Evolutionary conservation across 306 rosid genomes (phyloP), one percentile per base, ranked within the genome.

Genomic region (Glycine soja): DNA sequence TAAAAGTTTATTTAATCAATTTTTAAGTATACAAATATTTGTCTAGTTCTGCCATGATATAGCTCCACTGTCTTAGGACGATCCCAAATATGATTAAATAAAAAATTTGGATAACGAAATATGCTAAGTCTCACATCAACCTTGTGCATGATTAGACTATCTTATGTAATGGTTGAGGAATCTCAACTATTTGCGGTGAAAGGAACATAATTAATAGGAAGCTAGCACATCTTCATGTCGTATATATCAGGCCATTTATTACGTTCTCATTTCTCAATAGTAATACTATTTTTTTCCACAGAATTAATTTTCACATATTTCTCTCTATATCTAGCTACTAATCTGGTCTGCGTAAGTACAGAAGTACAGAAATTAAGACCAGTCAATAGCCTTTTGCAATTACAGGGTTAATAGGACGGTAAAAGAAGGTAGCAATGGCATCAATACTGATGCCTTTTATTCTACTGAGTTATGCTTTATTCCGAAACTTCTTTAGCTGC

Each of bases 401-500:
- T 47, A 50, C 54, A 58, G 51, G 40, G 82, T 74, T 72, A 16
- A 38, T 74, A 48, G 59, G 43, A 86, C 65, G 46, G 80, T 50
- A 65, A 83, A 87, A 80, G 76, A 74, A 77, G 72, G 70, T 16
- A 72, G 83, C 6, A 16, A 56, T 71, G 90, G 90, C 90, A 92
- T 92, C 85, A 83, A 83, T 18, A 53, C 76, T 70, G 86, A 82
- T 62, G 84, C 80, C 80, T 80, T 79, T 87, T 78, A 56, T 80
- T 76, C 34, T 66, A 9, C 56, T 9, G 5, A 65, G 76, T 75
- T 42, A 58, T 77, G 80, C 92, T 89, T 90, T 90, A 90, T 90
- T 90, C 95, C 92, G 83, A 73, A 68, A 87, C 88, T 89, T 85
- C 87, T 83, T 81, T 84, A 36, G 78, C 52, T 85, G 58, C 93